Evolutionary conservation across 768 basidiomycete species (phyloP), one percentile per base, ranked within the genome.

Genomic region (Boletus edulis): DNA sequence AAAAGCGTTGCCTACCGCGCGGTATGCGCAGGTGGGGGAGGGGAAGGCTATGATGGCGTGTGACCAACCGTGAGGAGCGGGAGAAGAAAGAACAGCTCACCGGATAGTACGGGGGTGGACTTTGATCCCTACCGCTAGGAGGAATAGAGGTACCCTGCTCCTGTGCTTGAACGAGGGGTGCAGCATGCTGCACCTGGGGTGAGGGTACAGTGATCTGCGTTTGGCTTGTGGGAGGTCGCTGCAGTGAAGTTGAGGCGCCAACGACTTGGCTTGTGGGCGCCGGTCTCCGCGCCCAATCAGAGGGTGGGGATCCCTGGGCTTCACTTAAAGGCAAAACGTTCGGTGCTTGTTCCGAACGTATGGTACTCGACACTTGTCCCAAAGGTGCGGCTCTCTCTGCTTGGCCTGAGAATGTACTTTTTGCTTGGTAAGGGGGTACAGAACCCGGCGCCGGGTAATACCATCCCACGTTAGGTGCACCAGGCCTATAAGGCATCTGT

Each of bases 41-140:
- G 54, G 15, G 42, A 17, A 18, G 52, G 51, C 59, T 62, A 5
- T 10, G 13, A 29, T 39, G 24, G 3, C n/a, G 37, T 43, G 46
- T 32, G 37, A 32, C 9, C 14, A 24, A 3, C 10, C 22, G 15
- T 17, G 35, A 35, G n/a, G 6, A 12, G 22, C 18, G 18, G 20
- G 27, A 40, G 29, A 48, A n/a, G 11, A 27, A 37, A 32, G 12
- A 20, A 41, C 1, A 20, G 32, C 68, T 64, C 46, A 69, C 68
- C n/a, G 69, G 47, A 6, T 49, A 63, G 41, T 67, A 67, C 1
- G 66, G 65, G 3, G 65, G 65, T 27, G 65, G 66, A 51, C 55
- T 65, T 20, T 22, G 51, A 9, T 54, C 49, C 38, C 22, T n/a
- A 17, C 18, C 46, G 11, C 46, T 49, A 10, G 39, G 12, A 38